phyloP scores from a whole-genome alignment of 495 filamentous ascomycete species.

The Usnea hakonensis region DNA sequence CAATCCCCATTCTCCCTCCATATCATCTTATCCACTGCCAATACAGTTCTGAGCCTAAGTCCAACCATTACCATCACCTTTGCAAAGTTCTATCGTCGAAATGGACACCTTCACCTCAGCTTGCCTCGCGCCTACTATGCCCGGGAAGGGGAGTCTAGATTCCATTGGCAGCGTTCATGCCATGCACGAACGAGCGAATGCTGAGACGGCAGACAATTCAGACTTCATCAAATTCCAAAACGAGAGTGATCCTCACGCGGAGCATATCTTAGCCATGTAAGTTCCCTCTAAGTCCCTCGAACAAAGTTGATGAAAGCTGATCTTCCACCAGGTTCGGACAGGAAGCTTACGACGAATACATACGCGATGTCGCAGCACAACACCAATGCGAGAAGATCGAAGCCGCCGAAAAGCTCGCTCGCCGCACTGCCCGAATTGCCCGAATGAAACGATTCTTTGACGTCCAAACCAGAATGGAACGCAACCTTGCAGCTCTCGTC shows the following conservation, averaged over 20 bases:
- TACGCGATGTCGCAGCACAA: neutral
- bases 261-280: neutral
- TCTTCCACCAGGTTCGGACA: neutral
- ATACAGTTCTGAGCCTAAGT: neutral
- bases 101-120: constrained; percentile 2
- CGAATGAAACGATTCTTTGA: neutral
- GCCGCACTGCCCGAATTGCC: neutral
- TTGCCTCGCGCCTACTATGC: constrained; percentile 9
- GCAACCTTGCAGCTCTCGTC: neutral
- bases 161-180: constrained; percentile 15
- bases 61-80: neutral
- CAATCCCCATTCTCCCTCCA: neutral
- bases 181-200: constrained; percentile 7
- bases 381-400: neutral
- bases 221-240: neutral
- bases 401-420: neutral
- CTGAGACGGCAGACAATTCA: neutral
- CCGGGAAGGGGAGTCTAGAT: constrained; percentile 7
- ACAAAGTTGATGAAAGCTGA: neutral
- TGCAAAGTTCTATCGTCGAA: neutral
- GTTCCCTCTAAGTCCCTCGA: neutral
- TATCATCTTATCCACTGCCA: neutral
- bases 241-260: neutral
- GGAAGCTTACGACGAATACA: constrained; percentile 1
- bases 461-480: neutral